Percentiles rank a stretch among this genome's conserved stretches.
Evolutionary conservation across 192 early-diverging fungal genomes (phyloP).

Genomic region (Paraglomus brasilianum): DNA sequence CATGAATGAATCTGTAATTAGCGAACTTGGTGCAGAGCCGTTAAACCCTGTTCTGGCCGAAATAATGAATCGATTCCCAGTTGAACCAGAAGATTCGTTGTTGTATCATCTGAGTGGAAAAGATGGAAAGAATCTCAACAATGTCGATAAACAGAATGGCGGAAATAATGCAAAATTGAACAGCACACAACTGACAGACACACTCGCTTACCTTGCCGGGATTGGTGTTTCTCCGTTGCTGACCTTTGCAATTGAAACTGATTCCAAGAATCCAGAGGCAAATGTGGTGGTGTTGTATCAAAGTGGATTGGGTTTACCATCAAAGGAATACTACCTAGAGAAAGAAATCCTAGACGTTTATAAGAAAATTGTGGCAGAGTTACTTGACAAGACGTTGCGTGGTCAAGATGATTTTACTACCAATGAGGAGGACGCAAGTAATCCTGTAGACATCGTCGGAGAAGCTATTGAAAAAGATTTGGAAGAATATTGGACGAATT

Average conservation of each 20-base stretch:
- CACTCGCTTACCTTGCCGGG: slow-evolving; percentile 33
- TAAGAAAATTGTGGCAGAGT: slow-evolving; percentile 40
- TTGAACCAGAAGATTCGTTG: not conserved
- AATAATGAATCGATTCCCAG: slow-evolving; percentile 41
- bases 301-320: slow-evolving; percentile 57
- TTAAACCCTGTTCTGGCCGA: slow-evolving; percentile 37
- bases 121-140: not conserved
- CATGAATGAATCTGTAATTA: slow-evolving; percentile 45
- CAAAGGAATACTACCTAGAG: slow-evolving; percentile 65
- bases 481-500: not conserved
- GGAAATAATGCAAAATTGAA: not conserved
- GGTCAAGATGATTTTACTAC: slow-evolving; percentile 9
- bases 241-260: slow-evolving; percentile 45
- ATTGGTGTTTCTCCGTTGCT: slow-evolving; percentile 47
- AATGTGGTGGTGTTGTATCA: slow-evolving; percentile 53
- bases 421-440: not conserved
- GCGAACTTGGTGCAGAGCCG: slow-evolving; percentile 42
- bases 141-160: not conserved
- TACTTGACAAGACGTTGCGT: slow-evolving; percentile 42
- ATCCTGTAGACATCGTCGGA: not conserved
- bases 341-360: slow-evolving; percentile 44
- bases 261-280: slow-evolving; percentile 57
- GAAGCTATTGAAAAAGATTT: not conserved
- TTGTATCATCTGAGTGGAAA: not conserved
- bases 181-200: slow-evolving; percentile 24